These are phyloP conservation scores for Gomphus sp. DNA, from an alignment of 1,284 basidiomycete species.

Conservation along the genomic window DNA sequence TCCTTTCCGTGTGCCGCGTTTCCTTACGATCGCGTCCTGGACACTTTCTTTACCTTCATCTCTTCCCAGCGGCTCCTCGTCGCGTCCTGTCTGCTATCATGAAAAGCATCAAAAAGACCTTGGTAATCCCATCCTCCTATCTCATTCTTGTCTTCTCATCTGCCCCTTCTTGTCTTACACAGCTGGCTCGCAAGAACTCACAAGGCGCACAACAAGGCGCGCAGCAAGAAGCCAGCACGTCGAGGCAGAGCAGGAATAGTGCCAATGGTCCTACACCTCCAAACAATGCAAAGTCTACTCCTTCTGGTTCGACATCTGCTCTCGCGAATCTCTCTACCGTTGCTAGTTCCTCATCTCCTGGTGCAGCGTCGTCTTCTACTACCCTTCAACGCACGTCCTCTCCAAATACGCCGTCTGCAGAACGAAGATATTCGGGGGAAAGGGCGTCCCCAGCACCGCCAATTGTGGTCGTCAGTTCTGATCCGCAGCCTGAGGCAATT, in stretches of 20 bases:
- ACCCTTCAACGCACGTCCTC: conserved; percentile 14
- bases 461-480: conserved; percentile 84
- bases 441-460: conserved; percentile 58
- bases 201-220: conserved; percentile 49
- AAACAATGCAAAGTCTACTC: conserved; percentile 52
- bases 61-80: conserved; percentile 2
- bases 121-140: conserved; percentile 38
- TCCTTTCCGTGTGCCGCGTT: conserved; percentile 5
- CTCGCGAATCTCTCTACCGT: conserved; percentile 22
- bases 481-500: conserved; percentile 33
- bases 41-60: conserved; percentile 11
- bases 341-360: conserved; percentile 28
- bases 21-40: conserved; percentile 5
- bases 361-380: conserved; percentile 32
- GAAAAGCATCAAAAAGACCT: conserved; percentile 87
- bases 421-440: conserved; percentile 46
- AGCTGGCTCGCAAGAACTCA: conserved; percentile 61
- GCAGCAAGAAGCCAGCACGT: conserved; percentile 27
- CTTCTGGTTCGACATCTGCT: conserved; percentile 26
- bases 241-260: conserved; percentile 38
- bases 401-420: conserved; percentile 23
- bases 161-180: conserved; percentile 18
- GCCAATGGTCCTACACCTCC: conserved; percentile 48
- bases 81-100: conserved; percentile 30
- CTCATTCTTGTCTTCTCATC: conserved; percentile 11